A percentile compares a stretch with the other conserved stretches of the same genome.
These are phyloP conservation scores for Mortierella sp. DNA, from an alignment of 371 early-diverging fungal genomes.

Conservation along the genomic window DNA sequence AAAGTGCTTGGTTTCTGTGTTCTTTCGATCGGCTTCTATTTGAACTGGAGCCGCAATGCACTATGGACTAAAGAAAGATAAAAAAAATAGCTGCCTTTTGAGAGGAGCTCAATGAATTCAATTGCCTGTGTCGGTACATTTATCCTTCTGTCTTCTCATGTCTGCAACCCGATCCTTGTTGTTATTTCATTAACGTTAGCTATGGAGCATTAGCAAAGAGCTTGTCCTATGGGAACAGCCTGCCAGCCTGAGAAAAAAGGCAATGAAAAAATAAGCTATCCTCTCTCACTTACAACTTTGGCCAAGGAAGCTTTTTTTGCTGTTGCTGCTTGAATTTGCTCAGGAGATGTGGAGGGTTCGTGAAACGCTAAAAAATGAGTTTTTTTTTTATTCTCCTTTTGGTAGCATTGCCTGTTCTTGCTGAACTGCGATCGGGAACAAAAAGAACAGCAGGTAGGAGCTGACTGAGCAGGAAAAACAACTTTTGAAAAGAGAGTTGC, in stretches of 20 bases:
- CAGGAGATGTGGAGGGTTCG: background rate
- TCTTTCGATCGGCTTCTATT: background rate
- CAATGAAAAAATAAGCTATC: background rate
- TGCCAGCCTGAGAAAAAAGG: background rate
- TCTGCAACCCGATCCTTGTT: background rate
- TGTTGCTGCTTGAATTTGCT: background rate
- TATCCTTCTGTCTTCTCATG: too few species aligned
- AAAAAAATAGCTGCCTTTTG: background rate
- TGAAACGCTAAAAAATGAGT: conserved; percentile 1
- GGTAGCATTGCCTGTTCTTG: background rate
- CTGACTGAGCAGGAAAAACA: conserved; percentile 9
- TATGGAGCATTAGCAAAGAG: background rate
- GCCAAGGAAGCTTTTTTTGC: background rate
- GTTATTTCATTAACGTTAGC: background rate
- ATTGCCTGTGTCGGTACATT: background rate
- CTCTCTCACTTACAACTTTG: too few species aligned
- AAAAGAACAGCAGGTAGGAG: background rate
- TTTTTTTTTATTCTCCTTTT: conserved; percentile 15
- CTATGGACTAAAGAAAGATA: background rate
- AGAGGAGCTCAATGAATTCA: background rate
- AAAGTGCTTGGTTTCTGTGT: background rate
- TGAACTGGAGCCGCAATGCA: background rate
- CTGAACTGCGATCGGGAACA: background rate
- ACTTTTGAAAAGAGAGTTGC: background rate
- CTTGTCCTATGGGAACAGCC: background rate